Evolutionary conservation across 129 eudicot genomes (phyloP).

Genomic region (Pseudognaphalium luteoalbum): DNA sequence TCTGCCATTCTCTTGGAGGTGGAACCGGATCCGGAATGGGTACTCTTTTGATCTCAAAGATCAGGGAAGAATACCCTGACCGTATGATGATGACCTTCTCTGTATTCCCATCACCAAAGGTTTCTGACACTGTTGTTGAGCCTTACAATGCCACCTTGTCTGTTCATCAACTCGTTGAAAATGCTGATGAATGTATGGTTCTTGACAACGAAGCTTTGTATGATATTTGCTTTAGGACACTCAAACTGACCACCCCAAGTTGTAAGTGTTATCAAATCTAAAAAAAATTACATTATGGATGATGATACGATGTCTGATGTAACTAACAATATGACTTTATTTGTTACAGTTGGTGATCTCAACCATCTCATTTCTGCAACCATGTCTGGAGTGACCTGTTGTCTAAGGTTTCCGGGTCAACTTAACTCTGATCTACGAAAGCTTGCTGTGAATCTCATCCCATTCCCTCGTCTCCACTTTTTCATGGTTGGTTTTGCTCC

Average conservation of each 20-base stretch:
- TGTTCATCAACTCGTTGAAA: constrained; percentile 47
- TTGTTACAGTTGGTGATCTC: constrained; percentile 68
- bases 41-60: constrained; percentile 42
- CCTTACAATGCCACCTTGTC: constrained; percentile 49
- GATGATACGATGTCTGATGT: neutral
- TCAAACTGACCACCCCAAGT: constrained; percentile 48
- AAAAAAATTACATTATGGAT: neutral
- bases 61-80: constrained; percentile 46
- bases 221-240: constrained; percentile 48
- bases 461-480: constrained; percentile 70
- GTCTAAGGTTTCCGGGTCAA: constrained; percentile 65
- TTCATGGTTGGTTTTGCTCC: constrained; percentile 78
- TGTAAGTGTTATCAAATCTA: constrained; percentile 22
- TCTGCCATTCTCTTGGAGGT: constrained; percentile 51
- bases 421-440: constrained; percentile 63
- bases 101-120: constrained; percentile 47
- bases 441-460: constrained; percentile 63
- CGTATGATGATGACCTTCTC: constrained; percentile 52
- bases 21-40: constrained; percentile 52
- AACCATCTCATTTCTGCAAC: constrained; percentile 70
- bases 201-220: constrained; percentile 47
- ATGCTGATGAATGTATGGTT: constrained; percentile 49
- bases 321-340: neutral
- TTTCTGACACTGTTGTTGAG: constrained; percentile 47
- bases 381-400: constrained; percentile 70